Evolutionary conservation across 164 flowering plant species (phyloP).

Genomic region (Vitis riparia): DNA sequence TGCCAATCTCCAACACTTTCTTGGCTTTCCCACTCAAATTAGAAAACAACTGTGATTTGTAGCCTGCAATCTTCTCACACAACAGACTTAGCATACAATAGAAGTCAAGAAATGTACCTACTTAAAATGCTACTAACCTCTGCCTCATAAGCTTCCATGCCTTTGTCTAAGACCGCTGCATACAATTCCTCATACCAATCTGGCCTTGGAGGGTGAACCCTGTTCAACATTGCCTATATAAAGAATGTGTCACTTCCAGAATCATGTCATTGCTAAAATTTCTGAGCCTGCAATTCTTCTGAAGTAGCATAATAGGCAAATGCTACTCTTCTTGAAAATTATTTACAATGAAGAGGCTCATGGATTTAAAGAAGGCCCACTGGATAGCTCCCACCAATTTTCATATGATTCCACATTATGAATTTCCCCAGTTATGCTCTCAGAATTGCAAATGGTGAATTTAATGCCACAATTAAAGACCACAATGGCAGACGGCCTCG

Average conservation of each 20-base stretch:
- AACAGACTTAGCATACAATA: slow-evolving; percentile 1
- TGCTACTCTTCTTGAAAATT: too few relatives aligned
- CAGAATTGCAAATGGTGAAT: too few relatives aligned
- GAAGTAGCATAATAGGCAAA: too few relatives aligned
- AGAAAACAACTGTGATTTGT: slow-evolving; percentile 59
- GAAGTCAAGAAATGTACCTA: background rate
- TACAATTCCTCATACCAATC: slow-evolving; percentile 84
- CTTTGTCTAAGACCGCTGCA: slow-evolving; percentile 47
- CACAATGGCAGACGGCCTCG: too few relatives aligned
- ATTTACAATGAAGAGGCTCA: too few relatives aligned
- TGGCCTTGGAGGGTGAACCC: slow-evolving; percentile 64
- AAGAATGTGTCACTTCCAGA: background rate
- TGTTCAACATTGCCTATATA: slow-evolving; percentile 53
- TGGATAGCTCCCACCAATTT: too few relatives aligned
- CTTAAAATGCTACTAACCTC: slow-evolving; percentile 49
- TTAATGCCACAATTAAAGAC: too few relatives aligned
- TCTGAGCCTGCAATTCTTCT: background rate
- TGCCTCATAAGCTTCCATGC: slow-evolving; percentile 62
- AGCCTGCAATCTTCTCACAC: slow-evolving; percentile 63
- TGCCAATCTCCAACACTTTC: slow-evolving; percentile 80
- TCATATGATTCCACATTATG: too few relatives aligned
- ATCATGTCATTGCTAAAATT: background rate
- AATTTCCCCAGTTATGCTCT: too few relatives aligned
- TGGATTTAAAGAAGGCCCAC: too few relatives aligned
- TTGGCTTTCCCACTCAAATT: slow-evolving; percentile 57